phyloP scores from a whole-genome alignment of 75 land plant genomes.

The Cupressus sempervirens region DNA sequence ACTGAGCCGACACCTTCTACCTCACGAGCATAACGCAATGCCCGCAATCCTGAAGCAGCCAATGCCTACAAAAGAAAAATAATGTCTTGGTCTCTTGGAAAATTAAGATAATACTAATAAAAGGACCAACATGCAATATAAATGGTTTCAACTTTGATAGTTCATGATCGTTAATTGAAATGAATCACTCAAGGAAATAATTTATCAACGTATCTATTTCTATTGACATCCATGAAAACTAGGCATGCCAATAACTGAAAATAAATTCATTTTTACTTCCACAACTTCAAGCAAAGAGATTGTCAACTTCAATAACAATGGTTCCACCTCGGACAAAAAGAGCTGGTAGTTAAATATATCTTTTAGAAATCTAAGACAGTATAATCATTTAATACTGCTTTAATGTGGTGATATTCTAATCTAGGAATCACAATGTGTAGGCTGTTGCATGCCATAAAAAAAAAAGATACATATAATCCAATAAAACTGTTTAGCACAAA shows the following conservation, averaged over 20 bases:
- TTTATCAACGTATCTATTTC: background rate
- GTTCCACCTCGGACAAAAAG: background rate
- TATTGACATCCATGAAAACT: background rate
- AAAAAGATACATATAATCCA: background rate
- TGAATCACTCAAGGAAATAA: background rate
- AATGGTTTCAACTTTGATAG: background rate
- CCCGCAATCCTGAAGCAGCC: conserved; percentile 94
- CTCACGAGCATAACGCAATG: conserved; percentile 93
- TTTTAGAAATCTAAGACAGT: background rate
- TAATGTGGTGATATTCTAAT: background rate
- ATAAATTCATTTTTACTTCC: background rate
- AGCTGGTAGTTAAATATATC: background rate
- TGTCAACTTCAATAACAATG: background rate
- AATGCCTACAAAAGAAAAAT: conserved; percentile 57
- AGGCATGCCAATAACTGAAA: background rate
- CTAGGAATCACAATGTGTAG: background rate
- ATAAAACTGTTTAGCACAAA: background rate
- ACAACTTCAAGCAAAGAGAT: background rate
- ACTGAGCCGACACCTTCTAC: conserved; percentile 83
- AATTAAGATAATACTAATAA: background rate
- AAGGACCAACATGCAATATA: conserved; percentile 1
- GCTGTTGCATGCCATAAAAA: background rate
- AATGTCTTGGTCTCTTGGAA: no score
- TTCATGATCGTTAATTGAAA: background rate
- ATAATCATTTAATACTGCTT: background rate